Base-by-base conservation (phyloP, 75 land plant genomes). In the Pseudotsuga menziesii region DNA sequence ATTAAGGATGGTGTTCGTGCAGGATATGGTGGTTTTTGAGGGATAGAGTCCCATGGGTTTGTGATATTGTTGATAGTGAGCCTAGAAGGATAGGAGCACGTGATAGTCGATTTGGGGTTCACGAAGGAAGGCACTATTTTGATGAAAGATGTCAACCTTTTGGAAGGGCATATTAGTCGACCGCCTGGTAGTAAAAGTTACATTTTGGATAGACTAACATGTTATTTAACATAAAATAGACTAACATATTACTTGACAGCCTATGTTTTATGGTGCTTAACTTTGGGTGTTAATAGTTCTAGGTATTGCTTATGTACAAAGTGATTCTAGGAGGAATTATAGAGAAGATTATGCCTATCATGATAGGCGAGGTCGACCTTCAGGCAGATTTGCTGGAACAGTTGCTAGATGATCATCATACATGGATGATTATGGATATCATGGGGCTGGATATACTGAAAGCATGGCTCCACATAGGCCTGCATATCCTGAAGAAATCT, bases 1-100 rank as follows among this genome's bases (percentile, higher is more conserved):
- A 62, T 75, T 75, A 44, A 41, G 4, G 72, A 76, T 44, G 81
- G 84, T 7, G 23, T 72, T 25, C 83, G 89, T 19, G 78, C 78
- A 57, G 86, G 83, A 52, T 35, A 23, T 39, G 27, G 64, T 73
- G 57, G 44, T 60, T 22, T 44, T 35, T 54, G 61, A 15, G 76
- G 48, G 19, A 16, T 55, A 14, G 58, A 8, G 75, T 60, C 41
- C 77, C 77, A 76, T 76, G 64, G 75, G 32, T 26, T 74, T 57
- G 72, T 60, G 12, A 32, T 19, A n/a, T 62, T 72, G 61, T 14
- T 78, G 22, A 61, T 59, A 59, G 16, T 61, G 78, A 76, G 55
- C 52, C 35, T 25, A 27, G 78, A 2, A 61, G 35, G 25, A 19
- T 44, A 23, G 70, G 17, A 29, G 70, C 27, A 44, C 32, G 44